Percentiles rank a stretch among this genome's conserved stretches.
phyloP scores from a whole-genome alignment of 345 rosid species.

The Salix brachista region DNA sequence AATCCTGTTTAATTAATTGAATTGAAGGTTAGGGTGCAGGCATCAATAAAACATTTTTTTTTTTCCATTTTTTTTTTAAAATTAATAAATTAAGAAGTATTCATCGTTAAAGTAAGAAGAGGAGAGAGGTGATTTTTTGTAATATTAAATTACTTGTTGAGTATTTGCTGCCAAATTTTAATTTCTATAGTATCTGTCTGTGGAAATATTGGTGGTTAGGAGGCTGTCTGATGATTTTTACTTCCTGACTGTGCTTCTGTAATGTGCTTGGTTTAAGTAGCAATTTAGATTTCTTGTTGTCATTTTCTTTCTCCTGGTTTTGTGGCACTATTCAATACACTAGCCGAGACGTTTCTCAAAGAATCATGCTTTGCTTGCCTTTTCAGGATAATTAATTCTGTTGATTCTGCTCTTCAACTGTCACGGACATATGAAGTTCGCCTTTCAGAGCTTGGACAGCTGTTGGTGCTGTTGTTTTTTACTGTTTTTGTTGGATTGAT shows the following conservation, averaged over 20 bases:
- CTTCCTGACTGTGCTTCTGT: not conserved
- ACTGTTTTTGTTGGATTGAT: conserved; percentile 32
- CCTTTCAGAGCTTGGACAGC: conserved; percentile 41
- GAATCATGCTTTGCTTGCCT: not conserved
- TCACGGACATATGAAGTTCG: conserved; percentile 36
- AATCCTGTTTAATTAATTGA: not conserved
- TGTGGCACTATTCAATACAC: not conserved
- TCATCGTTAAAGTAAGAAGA: too few species aligned
- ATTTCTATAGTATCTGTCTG: too few species aligned
- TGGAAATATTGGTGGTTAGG: too few species aligned
- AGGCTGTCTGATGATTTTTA: not conserved
- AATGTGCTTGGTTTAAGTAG: not conserved
- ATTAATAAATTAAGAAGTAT: too few species aligned
- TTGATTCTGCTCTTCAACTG: conserved; percentile 43
- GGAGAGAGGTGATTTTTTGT: too few species aligned
- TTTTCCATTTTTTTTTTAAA: too few species aligned
- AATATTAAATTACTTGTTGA: too few species aligned
- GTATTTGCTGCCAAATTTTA: too few species aligned
- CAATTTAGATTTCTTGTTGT: not conserved
- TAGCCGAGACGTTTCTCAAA: not conserved
- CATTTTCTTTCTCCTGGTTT: not conserved
- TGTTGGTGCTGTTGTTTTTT: conserved; percentile 45
- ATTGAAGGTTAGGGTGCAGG: too few species aligned
- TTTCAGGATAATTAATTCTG: conserved; percentile 51
- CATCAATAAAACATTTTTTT: too few species aligned